Base-by-base conservation (phyloP, 2,329 filamentous ascomycete genomes). In the Alternaria sp. region DNA sequence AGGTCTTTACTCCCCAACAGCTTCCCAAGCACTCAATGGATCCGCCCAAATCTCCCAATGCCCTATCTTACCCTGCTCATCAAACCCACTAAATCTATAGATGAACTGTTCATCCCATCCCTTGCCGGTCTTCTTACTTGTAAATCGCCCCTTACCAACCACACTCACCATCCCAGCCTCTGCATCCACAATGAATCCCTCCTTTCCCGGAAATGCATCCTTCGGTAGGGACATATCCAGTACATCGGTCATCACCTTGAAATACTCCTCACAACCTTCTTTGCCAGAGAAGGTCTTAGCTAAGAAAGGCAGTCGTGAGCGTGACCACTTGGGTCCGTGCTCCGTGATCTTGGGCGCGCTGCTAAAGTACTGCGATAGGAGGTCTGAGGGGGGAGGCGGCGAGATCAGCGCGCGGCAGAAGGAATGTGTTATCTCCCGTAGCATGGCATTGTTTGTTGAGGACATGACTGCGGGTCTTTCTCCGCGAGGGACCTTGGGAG, bases 21-120 rank as follows among this genome's bases (percentile, higher is more conserved):
- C 79, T 26, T 73, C 70, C 78, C 77, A 80, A 33, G 79, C 79
- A 60, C 76, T 79, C 55, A 80, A 62, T 11, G 77, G 77, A 72
- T 81, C 79, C 13, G 77, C 78, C 78, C 79, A 81, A 50, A 80
- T 78, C 65, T 81, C 78, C 77, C 78, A 80, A 63, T 76, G 71
- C 28, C 77, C 78, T 59, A 80, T 76, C 66, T 61, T 77, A 0
- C 76, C 77, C 17, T 75, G 60, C 6, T 66, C 65, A 65, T 80
- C 76, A 58, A 79, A 80, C 7, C 56, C 76, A 63, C 78, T 77
- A 42, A 80, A 71, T 46, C 74, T 61, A 64, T 80, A 78, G 11
- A 80, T 75, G 40, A 80, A 80, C 14, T 71, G 61, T 62, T 80
- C 78, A 14, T 78, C 68, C 78, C 78, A 80, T 5, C 61, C 63